Conservation (phyloP, 1,284 basidiomycete genomes). For the Trichosporon inkin region DNA sequence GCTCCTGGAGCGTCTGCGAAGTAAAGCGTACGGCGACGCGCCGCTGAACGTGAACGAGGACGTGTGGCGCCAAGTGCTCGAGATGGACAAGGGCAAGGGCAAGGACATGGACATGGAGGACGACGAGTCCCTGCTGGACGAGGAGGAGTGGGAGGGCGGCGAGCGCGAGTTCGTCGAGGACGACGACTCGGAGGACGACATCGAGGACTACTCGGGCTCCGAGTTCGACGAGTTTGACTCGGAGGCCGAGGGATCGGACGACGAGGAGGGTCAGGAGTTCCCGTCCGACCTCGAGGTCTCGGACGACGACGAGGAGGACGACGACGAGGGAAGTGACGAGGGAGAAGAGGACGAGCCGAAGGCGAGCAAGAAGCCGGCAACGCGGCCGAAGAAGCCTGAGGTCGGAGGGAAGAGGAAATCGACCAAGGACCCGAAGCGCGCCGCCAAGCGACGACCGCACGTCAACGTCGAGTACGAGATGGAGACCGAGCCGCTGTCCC, state of each 20-base stretch:
- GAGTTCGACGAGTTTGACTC: constrained; percentile 49
- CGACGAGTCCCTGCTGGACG: constrained; percentile 58
- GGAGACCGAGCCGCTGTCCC: constrained; percentile 67
- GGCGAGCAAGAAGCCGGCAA: constrained; percentile 17
- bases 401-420: constrained; percentile 47
- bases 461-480: constrained; percentile 96
- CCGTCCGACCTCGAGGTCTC: constrained; percentile 47
- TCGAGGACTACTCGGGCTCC: constrained; percentile 59
- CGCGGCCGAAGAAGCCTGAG: constrained; percentile 21
- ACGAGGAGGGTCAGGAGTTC: constrained; percentile 33
- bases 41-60: constrained; percentile 97
- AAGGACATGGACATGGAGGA: constrained; percentile 56
- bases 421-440: constrained; percentile 57
- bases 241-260: constrained; percentile 30
- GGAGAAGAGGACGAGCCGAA: constrained; percentile 38
- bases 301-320: constrained; percentile 46
- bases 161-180: constrained; percentile 81
- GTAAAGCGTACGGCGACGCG: constrained; percentile 94
- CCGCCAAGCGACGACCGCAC: constrained; percentile 57
- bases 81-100: constrained; percentile 60
- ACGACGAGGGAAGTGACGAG: constrained; percentile 43
- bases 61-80: constrained; percentile 87
- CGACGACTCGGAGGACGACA: constrained; percentile 56
- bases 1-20: constrained; percentile 88
- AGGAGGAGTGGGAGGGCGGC: constrained; percentile 54